Evolutionary conservation across 2,329 filamentous ascomycete species (phyloP).

Genomic region (Xylariomycetidae sp.): DNA sequence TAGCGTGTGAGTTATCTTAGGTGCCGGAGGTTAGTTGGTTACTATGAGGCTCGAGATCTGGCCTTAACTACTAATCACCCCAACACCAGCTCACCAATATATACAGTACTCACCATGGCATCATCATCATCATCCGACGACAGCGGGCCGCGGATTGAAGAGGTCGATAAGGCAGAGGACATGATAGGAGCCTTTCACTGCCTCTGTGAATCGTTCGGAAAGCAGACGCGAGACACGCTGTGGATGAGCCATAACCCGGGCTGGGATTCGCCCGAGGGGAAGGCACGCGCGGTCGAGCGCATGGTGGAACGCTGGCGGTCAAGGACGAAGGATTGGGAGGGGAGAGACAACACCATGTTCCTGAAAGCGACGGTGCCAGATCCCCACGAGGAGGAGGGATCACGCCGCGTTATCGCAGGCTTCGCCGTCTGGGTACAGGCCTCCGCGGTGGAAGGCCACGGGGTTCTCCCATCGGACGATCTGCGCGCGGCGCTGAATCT

Average conservation of each 20-base stretch:
- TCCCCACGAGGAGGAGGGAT: constrained; percentile 19
- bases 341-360: constrained; percentile 46
- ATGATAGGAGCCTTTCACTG: constrained; percentile 24
- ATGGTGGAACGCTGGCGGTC: constrained; percentile 38
- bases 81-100: no score
- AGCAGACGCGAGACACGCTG: constrained; percentile 44
- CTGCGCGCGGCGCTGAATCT: constrained; percentile 27
- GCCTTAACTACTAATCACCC: no score
- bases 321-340: constrained; percentile 35
- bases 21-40: no score
- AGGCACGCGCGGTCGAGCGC: constrained; percentile 28
- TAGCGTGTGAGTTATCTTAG: no score
- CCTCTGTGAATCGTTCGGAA: constrained; percentile 41
- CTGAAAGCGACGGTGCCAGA: constrained; percentile 47
- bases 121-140: constrained; percentile 3
- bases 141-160: constrained; percentile 18
- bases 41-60: no score
- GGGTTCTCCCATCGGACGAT: constrained; percentile 34
- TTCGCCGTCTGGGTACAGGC: constrained; percentile 52
- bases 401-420: constrained; percentile 39
- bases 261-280: constrained; percentile 48
- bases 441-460: constrained; percentile 44
- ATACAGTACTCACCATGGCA: no score
- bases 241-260: constrained; percentile 49
- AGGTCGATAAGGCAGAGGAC: constrained; percentile 16